These are phyloP conservation scores for Tillandsia fasciculata DNA, from an alignment of 176 grass and related monocot genomes.

Conservation along the genomic window DNA sequence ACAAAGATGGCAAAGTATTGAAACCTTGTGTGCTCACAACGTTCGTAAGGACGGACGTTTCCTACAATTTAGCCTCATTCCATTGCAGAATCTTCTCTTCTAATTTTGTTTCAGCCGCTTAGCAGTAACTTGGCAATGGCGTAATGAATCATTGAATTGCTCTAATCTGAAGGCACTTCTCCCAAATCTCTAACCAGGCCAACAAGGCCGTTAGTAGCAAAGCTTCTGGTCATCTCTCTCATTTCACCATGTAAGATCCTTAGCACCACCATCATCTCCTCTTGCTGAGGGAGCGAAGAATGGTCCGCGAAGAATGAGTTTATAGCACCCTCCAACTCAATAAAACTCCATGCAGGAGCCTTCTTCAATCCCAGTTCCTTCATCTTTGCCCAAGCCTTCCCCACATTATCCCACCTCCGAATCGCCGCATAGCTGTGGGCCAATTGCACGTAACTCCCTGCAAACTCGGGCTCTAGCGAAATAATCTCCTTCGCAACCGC, in stretches of 20 bases:
- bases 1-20: no score
- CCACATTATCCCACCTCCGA: slow-evolving; percentile 19
- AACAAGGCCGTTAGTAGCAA: not conserved
- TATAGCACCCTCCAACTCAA: slow-evolving; percentile 16
- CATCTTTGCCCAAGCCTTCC: slow-evolving; percentile 16
- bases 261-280: slow-evolving; percentile 3
- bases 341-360: slow-evolving; percentile 19
- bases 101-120: no score
- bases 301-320: slow-evolving; percentile 17
- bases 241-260: slow-evolving; percentile 13
- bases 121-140: no score
- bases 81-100: no score
- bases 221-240: not conserved
- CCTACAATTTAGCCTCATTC: no score
- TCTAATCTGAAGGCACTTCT: not conserved
- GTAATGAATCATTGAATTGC: not conserved
- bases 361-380: slow-evolving; percentile 18
- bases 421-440: slow-evolving; percentile 17
- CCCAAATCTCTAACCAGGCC: not conserved
- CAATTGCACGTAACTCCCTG: slow-evolving; percentile 22
- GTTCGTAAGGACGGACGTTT: no score
- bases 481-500: slow-evolving; percentile 9
- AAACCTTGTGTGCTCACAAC: no score
- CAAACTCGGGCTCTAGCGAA: slow-evolving; percentile 6
- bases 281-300: not conserved